phyloP scores from a whole-genome alignment of 2,329 filamentous ascomycete species.

The Hymenoscyphus occultus region DNA sequence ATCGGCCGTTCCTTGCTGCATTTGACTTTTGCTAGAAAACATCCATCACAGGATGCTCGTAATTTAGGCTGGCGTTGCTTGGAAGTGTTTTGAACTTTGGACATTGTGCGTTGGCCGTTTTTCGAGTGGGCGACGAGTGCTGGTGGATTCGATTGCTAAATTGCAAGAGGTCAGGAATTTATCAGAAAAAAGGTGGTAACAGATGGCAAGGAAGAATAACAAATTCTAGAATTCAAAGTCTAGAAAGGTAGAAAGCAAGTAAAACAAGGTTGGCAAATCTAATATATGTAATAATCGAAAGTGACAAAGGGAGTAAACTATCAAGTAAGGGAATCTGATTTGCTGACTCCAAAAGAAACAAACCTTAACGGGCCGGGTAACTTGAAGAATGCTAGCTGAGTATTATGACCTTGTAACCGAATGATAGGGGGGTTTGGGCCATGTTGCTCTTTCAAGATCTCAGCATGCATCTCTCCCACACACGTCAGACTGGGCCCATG shows the following conservation, averaged over 20 bases:
- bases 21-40: constrained; percentile 55
- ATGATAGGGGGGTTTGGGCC: neutral
- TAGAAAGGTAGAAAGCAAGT: neutral
- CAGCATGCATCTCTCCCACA: neutral
- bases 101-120: constrained; percentile 13
- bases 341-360: constrained; percentile 2
- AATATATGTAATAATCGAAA: constrained; percentile 10
- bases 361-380: constrained; percentile 4
- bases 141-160: neutral
- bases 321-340: neutral
- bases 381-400: constrained; percentile 2
- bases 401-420: neutral
- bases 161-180: neutral
- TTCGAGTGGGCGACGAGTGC: neutral
- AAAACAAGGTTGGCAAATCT: constrained; percentile 7
- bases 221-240: neutral
- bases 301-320: constrained; percentile 4
- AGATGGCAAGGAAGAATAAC: neutral
- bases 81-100: constrained; percentile 14
- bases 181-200: neutral
- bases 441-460: constrained; percentile 3
- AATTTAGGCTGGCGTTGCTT: constrained; percentile 43
- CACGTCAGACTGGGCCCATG: constrained; percentile 1
- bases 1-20: constrained; percentile 53
- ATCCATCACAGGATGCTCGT: constrained; percentile 52